These are phyloP conservation scores for Globisporangium megalacanthum DNA, from an alignment of 352 stramenopile species.

Conservation along the genomic window DNA sequence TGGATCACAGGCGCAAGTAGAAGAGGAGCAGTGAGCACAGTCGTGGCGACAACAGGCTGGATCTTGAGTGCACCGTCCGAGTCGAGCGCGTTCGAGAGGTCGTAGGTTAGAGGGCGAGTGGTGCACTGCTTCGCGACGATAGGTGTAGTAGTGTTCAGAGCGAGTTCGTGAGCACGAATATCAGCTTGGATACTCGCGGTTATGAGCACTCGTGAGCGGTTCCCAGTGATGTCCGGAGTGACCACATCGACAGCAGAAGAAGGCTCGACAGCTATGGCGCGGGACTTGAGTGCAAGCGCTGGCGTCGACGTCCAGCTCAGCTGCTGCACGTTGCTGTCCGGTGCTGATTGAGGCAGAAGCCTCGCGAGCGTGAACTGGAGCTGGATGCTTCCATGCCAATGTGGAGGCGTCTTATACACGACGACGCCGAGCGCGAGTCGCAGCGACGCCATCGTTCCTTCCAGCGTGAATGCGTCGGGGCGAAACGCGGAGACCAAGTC, in stretches of 20 bases:
- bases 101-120: too few species aligned
- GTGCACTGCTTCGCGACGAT: too few species aligned
- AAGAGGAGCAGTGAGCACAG: too few species aligned
- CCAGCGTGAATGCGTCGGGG: slow-evolving; percentile 5
- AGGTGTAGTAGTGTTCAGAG: too few species aligned
- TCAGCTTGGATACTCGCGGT: slow-evolving; percentile 4
- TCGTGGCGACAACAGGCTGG: too few species aligned
- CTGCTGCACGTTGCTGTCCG: not conserved
- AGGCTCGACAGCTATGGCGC: not conserved
- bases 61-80: too few species aligned
- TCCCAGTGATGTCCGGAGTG: not conserved
- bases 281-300: not conserved
- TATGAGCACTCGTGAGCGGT: not conserved
- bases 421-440: not conserved
- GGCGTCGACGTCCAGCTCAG: not conserved
- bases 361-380: slow-evolving; percentile 9
- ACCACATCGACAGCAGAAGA: not conserved
- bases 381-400: slow-evolving; percentile 6
- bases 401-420: slow-evolving; percentile 1
- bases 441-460: not conserved
- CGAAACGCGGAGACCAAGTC: not conserved
- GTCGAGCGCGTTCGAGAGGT: too few species aligned
- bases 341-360: not conserved
- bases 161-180: too few species aligned
- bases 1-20: slow-evolving; percentile 29